Conservation (phyloP, 176 grass and related monocot species). For the Cymbopogon citratus region DNA sequence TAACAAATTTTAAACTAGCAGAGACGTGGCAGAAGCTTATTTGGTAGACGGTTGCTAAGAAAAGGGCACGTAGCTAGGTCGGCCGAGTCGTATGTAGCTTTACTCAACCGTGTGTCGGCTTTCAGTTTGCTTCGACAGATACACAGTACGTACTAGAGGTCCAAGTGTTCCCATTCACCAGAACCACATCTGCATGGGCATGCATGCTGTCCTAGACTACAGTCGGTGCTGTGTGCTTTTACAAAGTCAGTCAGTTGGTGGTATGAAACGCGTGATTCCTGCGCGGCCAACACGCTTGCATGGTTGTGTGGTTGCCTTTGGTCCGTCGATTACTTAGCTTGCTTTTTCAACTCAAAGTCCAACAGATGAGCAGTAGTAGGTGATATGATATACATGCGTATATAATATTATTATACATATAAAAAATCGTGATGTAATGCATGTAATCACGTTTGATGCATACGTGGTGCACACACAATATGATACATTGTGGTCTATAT, state of each 20-base stretch:
- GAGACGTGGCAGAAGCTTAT: no score
- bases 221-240: not conserved
- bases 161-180: not conserved
- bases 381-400: not conserved
- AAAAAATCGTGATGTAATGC: not conserved
- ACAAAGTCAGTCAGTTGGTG: no score
- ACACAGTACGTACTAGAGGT: not conserved
- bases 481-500: no score
- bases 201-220: not conserved
- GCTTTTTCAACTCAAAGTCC: slow-evolving; percentile 31
- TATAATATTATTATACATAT: not conserved
- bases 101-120: not conserved
- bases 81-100: not conserved
- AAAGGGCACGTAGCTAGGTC: not conserved
- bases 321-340: not conserved
- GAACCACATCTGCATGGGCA: not conserved
- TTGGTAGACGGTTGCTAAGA: not conserved
- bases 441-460: not conserved
- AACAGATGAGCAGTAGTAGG: not conserved
- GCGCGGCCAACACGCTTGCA: not conserved
- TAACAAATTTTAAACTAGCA: no score
- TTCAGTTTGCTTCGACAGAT: not conserved
- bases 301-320: no score
- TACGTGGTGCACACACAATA: not conserved
- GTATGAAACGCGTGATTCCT: slow-evolving; percentile 24